Conservation (phyloP, 371 early-diverging fungal genomes). For the Conidiobolus incongruus region DNA sequence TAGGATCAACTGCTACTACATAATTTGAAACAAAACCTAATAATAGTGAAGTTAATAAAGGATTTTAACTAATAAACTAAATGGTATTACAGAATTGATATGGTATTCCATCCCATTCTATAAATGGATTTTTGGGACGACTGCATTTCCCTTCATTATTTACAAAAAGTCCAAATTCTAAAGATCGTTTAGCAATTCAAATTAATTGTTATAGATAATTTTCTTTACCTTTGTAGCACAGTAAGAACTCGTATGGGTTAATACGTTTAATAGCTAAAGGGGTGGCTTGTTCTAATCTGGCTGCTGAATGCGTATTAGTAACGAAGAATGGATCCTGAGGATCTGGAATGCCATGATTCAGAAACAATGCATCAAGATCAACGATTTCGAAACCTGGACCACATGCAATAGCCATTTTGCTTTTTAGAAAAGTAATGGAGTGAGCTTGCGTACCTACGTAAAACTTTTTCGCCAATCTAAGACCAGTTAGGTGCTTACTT, state of each 20-base stretch:
- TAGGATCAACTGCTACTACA: slow-evolving; percentile 67
- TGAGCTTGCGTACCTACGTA: slow-evolving; percentile 68
- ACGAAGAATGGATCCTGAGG: slow-evolving; percentile 28
- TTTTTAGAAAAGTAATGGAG: slow-evolving; percentile 53
- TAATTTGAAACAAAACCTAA: slow-evolving; percentile 40
- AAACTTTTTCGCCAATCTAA: slow-evolving; percentile 25
- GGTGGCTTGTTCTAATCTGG: slow-evolving; percentile 32
- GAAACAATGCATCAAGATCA: slow-evolving; percentile 54
- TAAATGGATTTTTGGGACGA: slow-evolving; percentile 33
- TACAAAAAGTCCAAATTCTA: slow-evolving; percentile 74
- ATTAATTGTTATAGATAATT: not conserved
- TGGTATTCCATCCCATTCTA: slow-evolving; percentile 52
- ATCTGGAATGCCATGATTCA: slow-evolving; percentile 35
- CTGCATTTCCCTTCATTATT: slow-evolving; percentile 59
- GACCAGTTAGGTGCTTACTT: not conserved
- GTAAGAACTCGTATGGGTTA: slow-evolving; percentile 43
- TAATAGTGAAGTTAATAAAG: not conserved
- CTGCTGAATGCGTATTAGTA: slow-evolving; percentile 45
- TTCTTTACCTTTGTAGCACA: slow-evolving; percentile 78
- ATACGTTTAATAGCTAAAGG: slow-evolving; percentile 70
- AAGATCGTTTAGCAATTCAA: not conserved
- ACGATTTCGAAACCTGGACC: slow-evolving; percentile 79
- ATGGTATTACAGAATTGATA: slow-evolving; percentile 39
- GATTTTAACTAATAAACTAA: no score
- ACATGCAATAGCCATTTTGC: slow-evolving; percentile 67